Percentiles rank a stretch among this genome's conserved stretches.
These are phyloP conservation scores for Barnettozyma californica DNA, from an alignment of 805 yeast genomes.

Conservation along the genomic window DNA sequence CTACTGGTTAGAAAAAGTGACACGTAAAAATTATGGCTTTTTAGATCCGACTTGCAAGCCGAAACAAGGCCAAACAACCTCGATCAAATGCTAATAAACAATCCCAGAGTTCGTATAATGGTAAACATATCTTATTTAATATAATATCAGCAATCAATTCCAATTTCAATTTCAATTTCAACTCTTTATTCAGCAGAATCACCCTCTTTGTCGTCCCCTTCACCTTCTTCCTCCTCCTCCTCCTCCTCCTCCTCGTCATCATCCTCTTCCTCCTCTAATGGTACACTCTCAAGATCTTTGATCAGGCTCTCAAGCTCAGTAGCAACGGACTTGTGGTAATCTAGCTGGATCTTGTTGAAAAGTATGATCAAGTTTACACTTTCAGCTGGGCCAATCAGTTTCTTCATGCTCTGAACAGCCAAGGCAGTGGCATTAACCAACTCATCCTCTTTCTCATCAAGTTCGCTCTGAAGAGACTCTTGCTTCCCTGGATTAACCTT, in stretches of 20 bases:
- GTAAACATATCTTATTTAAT: background rate
- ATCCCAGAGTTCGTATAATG: background rate
- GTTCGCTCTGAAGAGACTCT: conserved; percentile 14
- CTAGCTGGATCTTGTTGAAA: conserved; percentile 65
- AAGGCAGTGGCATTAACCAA: conserved; percentile 71
- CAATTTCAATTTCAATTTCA: too few relatives aligned
- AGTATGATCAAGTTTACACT: conserved; percentile 57
- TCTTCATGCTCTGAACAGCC: conserved; percentile 78
- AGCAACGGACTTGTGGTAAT: conserved; percentile 51
- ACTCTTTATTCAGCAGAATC: background rate
- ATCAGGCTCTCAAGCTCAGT: conserved; percentile 41
- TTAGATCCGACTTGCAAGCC: background rate
- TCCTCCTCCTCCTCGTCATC: conserved; percentile 29
- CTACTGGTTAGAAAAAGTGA: background rate
- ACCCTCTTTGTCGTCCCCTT: conserved; percentile 9
- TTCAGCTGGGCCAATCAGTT: conserved; percentile 62
- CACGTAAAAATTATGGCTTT: background rate
- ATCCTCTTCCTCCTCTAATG: conserved; percentile 39
- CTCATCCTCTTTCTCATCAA: conserved; percentile 62
- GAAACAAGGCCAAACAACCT: background rate
- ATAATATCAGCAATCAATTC: background rate
- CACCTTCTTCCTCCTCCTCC: conserved; percentile 12
- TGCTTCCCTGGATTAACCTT: conserved; percentile 25
- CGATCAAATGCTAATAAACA: too few relatives aligned
- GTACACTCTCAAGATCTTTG: conserved; percentile 38